Evolutionary conservation across 2,329 filamentous ascomycete genomes (phyloP).

Genomic region (Amauroascus verrucosus): DNA sequence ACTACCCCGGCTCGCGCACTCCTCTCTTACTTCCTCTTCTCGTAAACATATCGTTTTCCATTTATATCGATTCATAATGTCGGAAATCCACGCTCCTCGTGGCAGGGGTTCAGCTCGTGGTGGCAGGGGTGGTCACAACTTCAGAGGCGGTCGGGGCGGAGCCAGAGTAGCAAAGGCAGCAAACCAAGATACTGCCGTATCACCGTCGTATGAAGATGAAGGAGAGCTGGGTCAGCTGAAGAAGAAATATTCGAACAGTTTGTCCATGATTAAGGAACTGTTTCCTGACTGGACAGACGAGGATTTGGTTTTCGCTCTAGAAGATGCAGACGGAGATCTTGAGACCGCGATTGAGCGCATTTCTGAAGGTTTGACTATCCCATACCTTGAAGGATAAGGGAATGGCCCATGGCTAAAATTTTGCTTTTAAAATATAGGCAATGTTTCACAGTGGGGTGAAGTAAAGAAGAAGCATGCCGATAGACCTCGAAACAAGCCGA

Average conservation of each 20-base stretch:
- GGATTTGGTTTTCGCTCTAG: slow-evolving; percentile 82
- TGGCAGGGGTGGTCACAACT: slow-evolving; percentile 64
- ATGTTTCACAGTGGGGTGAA: slow-evolving; percentile 44
- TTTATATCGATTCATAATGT: slow-evolving; percentile 52
- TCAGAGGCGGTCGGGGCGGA: slow-evolving; percentile 59
- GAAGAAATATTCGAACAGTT: slow-evolving; percentile 72
- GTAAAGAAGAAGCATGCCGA: slow-evolving; percentile 44
- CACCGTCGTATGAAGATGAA: slow-evolving; percentile 62
- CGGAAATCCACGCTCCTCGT: slow-evolving; percentile 80
- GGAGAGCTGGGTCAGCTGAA: slow-evolving; percentile 86
- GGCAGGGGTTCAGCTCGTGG: slow-evolving; percentile 85
- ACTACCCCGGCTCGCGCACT: not conserved
- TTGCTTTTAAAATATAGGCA: slow-evolving; percentile 27
- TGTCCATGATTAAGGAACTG: slow-evolving; percentile 77
- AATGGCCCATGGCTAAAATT: slow-evolving; percentile 7
- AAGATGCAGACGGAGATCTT: slow-evolving; percentile 54
- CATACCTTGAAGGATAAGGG: not conserved
- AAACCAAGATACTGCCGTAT: slow-evolving; percentile 52
- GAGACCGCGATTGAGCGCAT: slow-evolving; percentile 43
- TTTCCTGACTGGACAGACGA: slow-evolving; percentile 94
- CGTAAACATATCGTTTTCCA: slow-evolving; percentile 12
- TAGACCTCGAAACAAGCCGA: slow-evolving; percentile 36
- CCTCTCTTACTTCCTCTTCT: slow-evolving; percentile 18
- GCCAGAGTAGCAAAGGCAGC: slow-evolving; percentile 64
- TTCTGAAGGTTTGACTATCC: slow-evolving; percentile 35